Percentiles rank a stretch among this genome's conserved stretches.
These are phyloP conservation scores for Naganishia albida DNA, from an alignment of 1,284 basidiomycete species.

Conservation along the genomic window DNA sequence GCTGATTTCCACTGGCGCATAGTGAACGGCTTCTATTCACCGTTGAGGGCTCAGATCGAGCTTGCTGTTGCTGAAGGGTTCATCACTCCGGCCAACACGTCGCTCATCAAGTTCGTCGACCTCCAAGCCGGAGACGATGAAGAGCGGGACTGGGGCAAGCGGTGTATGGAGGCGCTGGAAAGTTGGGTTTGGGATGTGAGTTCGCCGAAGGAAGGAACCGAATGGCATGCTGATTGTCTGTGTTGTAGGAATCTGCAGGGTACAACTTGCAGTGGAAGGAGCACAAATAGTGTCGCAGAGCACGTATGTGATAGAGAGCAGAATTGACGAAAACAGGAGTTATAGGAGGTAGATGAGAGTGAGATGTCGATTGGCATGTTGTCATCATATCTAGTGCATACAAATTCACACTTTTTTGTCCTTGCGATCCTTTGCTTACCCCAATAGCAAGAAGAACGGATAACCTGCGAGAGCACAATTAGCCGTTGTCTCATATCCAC, in stretches of 20 bases:
- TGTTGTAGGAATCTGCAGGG: constrained; percentile 28
- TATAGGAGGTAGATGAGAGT: neutral
- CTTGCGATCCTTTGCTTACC: neutral
- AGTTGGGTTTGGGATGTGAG: constrained; percentile 59
- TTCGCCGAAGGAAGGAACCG: neutral
- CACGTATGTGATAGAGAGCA: neutral
- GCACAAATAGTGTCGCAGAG: neutral
- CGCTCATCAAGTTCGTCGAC: constrained; percentile 69
- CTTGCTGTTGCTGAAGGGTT: constrained; percentile 72
- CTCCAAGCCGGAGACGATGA: constrained; percentile 65
- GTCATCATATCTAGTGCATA: neutral
- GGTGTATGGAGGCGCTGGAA: constrained; percentile 66
- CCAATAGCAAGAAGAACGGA: constrained; percentile 38
- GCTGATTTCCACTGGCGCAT: constrained; percentile 1
- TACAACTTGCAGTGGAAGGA: constrained; percentile 31
- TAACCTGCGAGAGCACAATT: constrained; percentile 36
- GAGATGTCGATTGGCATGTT: constrained; percentile 1
- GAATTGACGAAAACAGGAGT: neutral
- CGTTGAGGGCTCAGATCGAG: constrained; percentile 71
- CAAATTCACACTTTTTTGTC: neutral
- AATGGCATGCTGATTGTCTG: neutral
- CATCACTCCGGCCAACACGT: constrained; percentile 64
- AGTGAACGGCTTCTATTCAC: constrained; percentile 74
- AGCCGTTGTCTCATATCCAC: neutral
- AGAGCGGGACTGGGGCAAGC: constrained; percentile 64